phyloP scores from a whole-genome alignment of 2,329 filamentous ascomycete genomes.

The Aspergillus sp. region DNA sequence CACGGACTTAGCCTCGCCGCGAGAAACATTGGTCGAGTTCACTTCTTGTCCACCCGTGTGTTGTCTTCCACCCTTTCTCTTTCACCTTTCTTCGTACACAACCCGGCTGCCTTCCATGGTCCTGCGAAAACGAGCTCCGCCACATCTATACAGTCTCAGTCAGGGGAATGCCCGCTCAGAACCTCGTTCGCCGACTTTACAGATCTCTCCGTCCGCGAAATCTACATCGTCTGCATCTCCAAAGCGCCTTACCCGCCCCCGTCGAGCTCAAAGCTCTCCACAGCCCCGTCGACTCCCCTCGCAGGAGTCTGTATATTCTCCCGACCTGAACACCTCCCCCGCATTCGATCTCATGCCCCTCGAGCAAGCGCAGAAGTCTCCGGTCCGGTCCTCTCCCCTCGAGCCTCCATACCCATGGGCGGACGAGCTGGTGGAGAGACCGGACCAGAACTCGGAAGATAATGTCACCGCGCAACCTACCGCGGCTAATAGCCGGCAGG shows the following conservation, averaged over 20 bases:
- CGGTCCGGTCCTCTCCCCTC: conserved; percentile 26
- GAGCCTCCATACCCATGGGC: conserved; percentile 31
- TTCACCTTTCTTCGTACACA: neutral
- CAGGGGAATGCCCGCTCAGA: conserved; percentile 28
- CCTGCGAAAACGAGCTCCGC: conserved; percentile 38
- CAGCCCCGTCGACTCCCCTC: conserved; percentile 24
- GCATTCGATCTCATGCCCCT: conserved; percentile 38
- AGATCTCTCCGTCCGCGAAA: conserved; percentile 30
- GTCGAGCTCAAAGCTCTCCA: conserved; percentile 27
- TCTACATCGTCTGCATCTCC: conserved; percentile 26
- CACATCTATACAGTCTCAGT: conserved; percentile 31
- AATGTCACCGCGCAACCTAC: conserved; percentile 7
- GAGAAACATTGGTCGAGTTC: too few relatives aligned
- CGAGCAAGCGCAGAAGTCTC: conserved; percentile 36
- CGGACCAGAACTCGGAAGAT: conserved; percentile 11
- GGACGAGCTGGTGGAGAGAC: conserved; percentile 26
- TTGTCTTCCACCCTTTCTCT: neutral
- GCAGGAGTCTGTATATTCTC: conserved; percentile 34
- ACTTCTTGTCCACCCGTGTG: too few relatives aligned
- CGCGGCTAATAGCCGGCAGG: conserved; percentile 2
- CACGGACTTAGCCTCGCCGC: too few relatives aligned
- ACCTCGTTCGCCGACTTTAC: conserved; percentile 35
- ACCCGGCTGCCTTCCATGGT: conserved; percentile 31
- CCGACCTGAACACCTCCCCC: conserved; percentile 36
- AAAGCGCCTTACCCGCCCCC: conserved; percentile 26